Conservation (phyloP, 129 eudicot species). For the Escallonia herrerae region DNA sequence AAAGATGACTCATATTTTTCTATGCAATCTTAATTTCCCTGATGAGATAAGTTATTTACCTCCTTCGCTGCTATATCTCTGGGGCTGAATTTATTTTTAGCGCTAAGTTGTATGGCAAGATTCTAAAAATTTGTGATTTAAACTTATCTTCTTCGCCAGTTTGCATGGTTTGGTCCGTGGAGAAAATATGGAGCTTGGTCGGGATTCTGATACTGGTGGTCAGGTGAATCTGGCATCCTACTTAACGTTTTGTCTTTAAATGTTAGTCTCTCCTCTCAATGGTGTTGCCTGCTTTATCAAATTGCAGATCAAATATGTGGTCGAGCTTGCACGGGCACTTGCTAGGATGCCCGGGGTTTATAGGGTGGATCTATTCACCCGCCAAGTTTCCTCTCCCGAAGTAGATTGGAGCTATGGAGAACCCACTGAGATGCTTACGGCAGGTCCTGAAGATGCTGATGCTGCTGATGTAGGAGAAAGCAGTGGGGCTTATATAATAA, state of each 20-base stretch:
- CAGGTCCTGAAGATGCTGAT: conserved; percentile 57
- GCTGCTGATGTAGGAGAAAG: conserved; percentile 68
- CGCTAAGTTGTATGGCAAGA: background rate
- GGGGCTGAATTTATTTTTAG: background rate
- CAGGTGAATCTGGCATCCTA: conserved; percentile 43
- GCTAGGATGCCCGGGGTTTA: conserved; percentile 84
- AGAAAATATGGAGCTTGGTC: conserved; percentile 96
- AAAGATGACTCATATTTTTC: no score
- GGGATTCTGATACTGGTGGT: conserved; percentile 94
- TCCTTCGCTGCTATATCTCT: conserved; percentile 3
- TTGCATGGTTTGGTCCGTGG: conserved; percentile 97
- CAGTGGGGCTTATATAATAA: conserved; percentile 83
- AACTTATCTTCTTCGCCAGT: conserved; percentile 32
- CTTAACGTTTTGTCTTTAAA: background rate
- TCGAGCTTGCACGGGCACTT: conserved; percentile 87
- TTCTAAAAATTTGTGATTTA: background rate
- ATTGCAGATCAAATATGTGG: conserved; percentile 68
- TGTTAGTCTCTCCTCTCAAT: conserved; percentile 2
- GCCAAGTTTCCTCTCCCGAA: conserved; percentile 80
- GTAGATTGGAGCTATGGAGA: conserved; percentile 96
- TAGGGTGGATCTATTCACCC: conserved; percentile 85
- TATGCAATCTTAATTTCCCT: background rate
- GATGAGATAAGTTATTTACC: background rate
- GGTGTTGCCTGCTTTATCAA: background rate
- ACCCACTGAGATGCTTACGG: conserved; percentile 88